These are phyloP conservation scores for Aureobasidium sp. DNA, from an alignment of 2,329 filamentous ascomycete species.

Conservation along the genomic window DNA sequence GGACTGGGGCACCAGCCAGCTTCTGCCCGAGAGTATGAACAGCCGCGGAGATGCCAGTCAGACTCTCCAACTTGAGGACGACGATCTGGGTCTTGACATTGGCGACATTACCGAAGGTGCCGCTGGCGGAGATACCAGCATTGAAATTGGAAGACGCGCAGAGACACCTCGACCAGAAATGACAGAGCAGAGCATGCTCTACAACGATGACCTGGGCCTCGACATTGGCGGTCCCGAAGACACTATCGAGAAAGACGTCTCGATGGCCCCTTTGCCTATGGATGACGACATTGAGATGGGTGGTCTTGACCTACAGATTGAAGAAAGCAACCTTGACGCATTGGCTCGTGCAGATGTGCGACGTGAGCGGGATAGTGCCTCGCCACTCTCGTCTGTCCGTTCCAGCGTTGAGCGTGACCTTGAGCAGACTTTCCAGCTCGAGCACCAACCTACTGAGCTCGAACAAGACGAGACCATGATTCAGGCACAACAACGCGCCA, in stretches of 20 bases:
- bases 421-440: slow-evolving; percentile 49
- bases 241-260: slow-evolving; percentile 21
- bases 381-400: slow-evolving; percentile 48
- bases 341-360: slow-evolving; percentile 35
- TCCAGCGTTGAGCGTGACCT: slow-evolving; percentile 53
- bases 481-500: slow-evolving; percentile 61
- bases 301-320: slow-evolving; percentile 30
- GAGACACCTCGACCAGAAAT: slow-evolving; percentile 51
- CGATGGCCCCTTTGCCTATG: slow-evolving; percentile 16
- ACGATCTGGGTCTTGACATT: slow-evolving; percentile 59
- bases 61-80: slow-evolving; percentile 45
- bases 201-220: slow-evolving; percentile 53
- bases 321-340: slow-evolving; percentile 34
- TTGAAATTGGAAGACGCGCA: slow-evolving; percentile 87
- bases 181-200: slow-evolving; percentile 45
- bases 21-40: slow-evolving; percentile 62
- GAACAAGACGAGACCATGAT: slow-evolving; percentile 46
- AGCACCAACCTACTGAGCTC: slow-evolving; percentile 32
- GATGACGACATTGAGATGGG: slow-evolving; percentile 39
- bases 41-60: slow-evolving; percentile 34
- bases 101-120: slow-evolving; percentile 36
- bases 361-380: slow-evolving; percentile 40
- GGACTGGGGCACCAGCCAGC: slow-evolving; percentile 65
- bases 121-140: slow-evolving; percentile 43
- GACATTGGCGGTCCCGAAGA: slow-evolving; percentile 36